Base-by-base conservation (phyloP, 2,329 filamentous ascomycete genomes). In the Hypoxylon sp. region DNA sequence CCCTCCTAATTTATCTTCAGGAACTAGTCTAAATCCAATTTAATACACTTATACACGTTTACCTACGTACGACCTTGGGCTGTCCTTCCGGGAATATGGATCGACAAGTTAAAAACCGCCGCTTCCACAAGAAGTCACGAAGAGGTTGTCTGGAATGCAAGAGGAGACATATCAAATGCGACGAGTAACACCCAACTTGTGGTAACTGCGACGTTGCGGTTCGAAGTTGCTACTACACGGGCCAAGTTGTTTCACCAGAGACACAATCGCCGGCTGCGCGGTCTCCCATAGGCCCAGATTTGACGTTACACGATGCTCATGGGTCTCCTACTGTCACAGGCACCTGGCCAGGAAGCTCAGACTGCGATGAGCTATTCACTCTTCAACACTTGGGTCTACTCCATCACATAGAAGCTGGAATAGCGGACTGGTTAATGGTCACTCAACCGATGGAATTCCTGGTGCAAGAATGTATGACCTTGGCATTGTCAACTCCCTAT, bases 111-210 rank as follows among this genome's bases (percentile, higher is more conserved):
- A 52, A 51, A 52, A 52, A 42, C 37, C 46, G 35, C 44, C n/a
- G 48, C 4, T 44, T 60, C n/a, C 56, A 44, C 19, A 60, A 26
- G 33, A 60, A 52, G 24, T 52, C 35, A 10, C 26, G 35, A 17
- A 51, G 14, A 22, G 17, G 57, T 14, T 60, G 48, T 29, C 17
- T 61, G 1, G 58, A 54, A 60, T 60, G 58, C 26, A 61, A 37
- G 8, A 46, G 24, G 17, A 54, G 50, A n/a, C 39, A 53, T 44
- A 61, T 61, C 37, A 53, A 53, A 14, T 54, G 50, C 31, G 39
- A 61, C 31, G 29, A 44, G 19, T 17, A 22, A 11, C 58, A 29
- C 1, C 48, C 58, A n/a, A 54, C 14, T 31, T 60, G 57, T 42
- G 24, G 35, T 4, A 52, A 53, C 22, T 60, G 57, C 37, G 48